Conservation (phyloP, 2,329 filamentous ascomycete genomes). For the Lithohypha guttulata region DNA sequence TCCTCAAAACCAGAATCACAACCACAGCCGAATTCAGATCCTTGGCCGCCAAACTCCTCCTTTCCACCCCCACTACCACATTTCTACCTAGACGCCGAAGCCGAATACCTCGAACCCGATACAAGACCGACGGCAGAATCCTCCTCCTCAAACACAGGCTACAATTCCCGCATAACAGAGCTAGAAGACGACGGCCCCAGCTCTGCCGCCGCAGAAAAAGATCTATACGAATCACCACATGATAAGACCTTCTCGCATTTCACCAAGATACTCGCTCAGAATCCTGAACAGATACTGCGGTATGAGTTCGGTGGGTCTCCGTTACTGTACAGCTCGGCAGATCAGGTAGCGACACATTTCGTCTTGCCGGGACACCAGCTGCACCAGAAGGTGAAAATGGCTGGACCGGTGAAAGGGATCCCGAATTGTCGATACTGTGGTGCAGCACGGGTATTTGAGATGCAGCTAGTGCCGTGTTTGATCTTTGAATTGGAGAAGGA, state of each 20-base stretch:
- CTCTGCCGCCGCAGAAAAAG: slow-evolving; percentile 42
- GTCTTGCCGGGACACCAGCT: slow-evolving; percentile 14
- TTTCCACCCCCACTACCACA: slow-evolving; percentile 63
- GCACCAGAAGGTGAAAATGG: slow-evolving; percentile 12
- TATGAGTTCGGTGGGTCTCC: slow-evolving; percentile 67
- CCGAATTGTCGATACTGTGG: slow-evolving; percentile 71
- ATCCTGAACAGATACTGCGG: slow-evolving; percentile 70
- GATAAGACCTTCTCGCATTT: slow-evolving; percentile 72
- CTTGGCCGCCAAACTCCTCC: slow-evolving; percentile 60
- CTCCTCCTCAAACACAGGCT: slow-evolving; percentile 26
- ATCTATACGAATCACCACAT: slow-evolving; percentile 64
- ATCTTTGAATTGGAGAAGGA: slow-evolving; percentile 81
- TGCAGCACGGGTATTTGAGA: slow-evolving; percentile 67
- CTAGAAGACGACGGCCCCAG: slow-evolving; percentile 26
- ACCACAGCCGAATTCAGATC: slow-evolving; percentile 37
- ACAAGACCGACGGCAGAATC: slow-evolving; percentile 26
- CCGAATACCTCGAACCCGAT: slow-evolving; percentile 62
- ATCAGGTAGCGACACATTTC: slow-evolving; percentile 60
- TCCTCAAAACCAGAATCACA: slow-evolving; percentile 19
- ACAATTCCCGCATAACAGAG: slow-evolving; percentile 29
- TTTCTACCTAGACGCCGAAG: slow-evolving; percentile 81
- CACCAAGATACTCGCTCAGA: slow-evolving; percentile 65
- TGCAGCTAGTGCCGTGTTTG: slow-evolving; percentile 82
- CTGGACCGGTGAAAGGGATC: slow-evolving; percentile 36
- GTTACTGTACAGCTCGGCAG: slow-evolving; percentile 69